These are phyloP conservation scores for Kodamaea suecica DNA, from an alignment of 1,139 yeast genomes.

Conservation along the genomic window DNA sequence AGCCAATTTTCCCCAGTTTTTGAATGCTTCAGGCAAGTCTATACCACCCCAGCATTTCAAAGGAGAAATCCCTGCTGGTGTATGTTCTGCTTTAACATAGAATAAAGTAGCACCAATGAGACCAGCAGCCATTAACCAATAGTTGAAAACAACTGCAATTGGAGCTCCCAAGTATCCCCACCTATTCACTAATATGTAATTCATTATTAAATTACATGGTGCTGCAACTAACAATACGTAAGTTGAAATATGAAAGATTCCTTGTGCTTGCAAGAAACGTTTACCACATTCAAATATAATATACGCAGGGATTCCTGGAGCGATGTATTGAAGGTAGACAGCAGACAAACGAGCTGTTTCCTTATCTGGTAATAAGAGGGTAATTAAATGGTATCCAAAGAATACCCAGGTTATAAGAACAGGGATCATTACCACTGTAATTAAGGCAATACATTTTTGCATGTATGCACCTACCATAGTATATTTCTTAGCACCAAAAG, in stretches of 20 bases:
- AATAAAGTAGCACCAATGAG: constrained; percentile 39
- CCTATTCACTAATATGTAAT: constrained; percentile 40
- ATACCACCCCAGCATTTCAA: constrained; percentile 36
- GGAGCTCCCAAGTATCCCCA: constrained; percentile 57
- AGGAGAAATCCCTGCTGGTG: constrained; percentile 42
- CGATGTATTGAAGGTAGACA: constrained; percentile 46
- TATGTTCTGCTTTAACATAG: constrained; percentile 35
- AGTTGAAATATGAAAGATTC: constrained; percentile 52
- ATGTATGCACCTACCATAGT: constrained; percentile 51
- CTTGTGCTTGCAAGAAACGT: constrained; percentile 53
- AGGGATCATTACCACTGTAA: constrained; percentile 47
- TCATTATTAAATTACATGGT: constrained; percentile 52
- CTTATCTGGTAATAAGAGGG: constrained; percentile 41
- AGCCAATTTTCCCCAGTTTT: constrained; percentile 48
- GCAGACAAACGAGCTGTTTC: constrained; percentile 53
- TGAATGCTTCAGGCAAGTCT: constrained; percentile 27
- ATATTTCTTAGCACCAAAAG: constrained; percentile 55
- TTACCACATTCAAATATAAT: constrained; percentile 53
- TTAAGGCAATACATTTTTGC: constrained; percentile 54
- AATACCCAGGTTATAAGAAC: constrained; percentile 50
- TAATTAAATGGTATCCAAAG: constrained; percentile 39
- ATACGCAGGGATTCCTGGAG: constrained; percentile 58
- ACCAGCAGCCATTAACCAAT: constrained; percentile 55
- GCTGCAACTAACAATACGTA: constrained; percentile 51
- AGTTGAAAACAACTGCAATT: constrained; percentile 54